Evolutionary conservation across 2,329 filamentous ascomycete species (phyloP).

Genomic region (Onygena corvina): DNA sequence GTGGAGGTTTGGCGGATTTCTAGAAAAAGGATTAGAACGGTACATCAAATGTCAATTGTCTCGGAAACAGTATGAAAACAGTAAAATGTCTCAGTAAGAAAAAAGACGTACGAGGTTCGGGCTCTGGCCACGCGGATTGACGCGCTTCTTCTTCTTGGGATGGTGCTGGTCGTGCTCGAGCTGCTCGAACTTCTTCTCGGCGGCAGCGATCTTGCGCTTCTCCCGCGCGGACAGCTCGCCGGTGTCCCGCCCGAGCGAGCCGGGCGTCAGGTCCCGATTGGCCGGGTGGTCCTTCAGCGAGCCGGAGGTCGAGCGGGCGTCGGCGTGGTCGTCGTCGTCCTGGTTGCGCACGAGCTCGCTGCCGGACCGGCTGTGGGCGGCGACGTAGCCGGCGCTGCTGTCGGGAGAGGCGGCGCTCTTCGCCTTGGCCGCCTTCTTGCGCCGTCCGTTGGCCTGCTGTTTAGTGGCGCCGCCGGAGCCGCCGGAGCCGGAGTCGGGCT

Average conservation of each 20-base stretch:
- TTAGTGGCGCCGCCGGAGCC: too few relatives aligned
- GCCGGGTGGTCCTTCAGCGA: constrained; percentile 45
- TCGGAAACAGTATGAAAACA: background rate
- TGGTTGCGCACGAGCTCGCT: constrained; percentile 44
- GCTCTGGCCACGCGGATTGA: constrained; percentile 22
- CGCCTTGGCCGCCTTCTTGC: constrained; percentile 36
- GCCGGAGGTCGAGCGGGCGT: constrained; percentile 46
- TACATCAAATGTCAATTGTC: too few relatives aligned
- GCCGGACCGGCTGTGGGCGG: constrained; percentile 46
- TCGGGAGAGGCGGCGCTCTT: constrained; percentile 42
- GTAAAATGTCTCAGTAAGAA: background rate
- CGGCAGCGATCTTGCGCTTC: constrained; percentile 50
- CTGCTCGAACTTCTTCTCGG: constrained; percentile 50
- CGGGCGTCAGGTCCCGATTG: constrained; percentile 52
- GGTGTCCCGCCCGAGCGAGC: constrained; percentile 33
- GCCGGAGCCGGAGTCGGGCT: constrained; percentile 22
- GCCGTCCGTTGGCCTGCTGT: constrained; percentile 36
- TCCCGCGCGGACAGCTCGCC: constrained; percentile 50
- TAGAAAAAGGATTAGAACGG: background rate
- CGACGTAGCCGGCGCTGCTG: constrained; percentile 42
- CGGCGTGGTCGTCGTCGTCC: constrained; percentile 46
- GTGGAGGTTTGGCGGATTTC: constrained; percentile 10
- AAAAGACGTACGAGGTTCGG: constrained; percentile 1
- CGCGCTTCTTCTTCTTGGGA: constrained; percentile 46
- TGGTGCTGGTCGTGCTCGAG: constrained; percentile 46